Evolutionary conservation across 352 stramenopile species (phyloP).

Genomic region (Pythium rishiriense): DNA sequence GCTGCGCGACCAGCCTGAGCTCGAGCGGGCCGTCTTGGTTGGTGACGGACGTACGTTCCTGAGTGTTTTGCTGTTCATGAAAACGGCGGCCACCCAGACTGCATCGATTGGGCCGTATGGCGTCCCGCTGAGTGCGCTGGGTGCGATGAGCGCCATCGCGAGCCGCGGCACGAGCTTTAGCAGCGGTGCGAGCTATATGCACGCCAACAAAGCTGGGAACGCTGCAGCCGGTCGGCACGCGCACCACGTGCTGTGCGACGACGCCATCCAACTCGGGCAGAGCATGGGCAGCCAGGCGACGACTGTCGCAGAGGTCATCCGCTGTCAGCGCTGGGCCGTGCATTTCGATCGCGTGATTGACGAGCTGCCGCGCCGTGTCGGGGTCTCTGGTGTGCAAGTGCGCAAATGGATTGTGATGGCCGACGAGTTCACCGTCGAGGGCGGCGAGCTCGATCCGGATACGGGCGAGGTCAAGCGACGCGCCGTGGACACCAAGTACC

Average conservation of each 20-base stretch:
- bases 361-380: conserved; percentile 40
- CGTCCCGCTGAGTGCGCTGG: conserved; percentile 2
- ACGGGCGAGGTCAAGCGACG: conserved; percentile 59
- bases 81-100: conserved; percentile 36
- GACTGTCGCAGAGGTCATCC: conserved; percentile 63
- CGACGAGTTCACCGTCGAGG: conserved; percentile 61
- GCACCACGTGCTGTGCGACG: conserved; percentile 39
- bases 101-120: background rate
- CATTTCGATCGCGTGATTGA: conserved; percentile 74
- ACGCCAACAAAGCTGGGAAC: background rate
- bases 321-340: conserved; percentile 71
- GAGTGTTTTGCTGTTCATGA: conserved; percentile 79
- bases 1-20: conserved; percentile 53
- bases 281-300: conserved; percentile 29
- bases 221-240: background rate
- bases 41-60: conserved; percentile 71
- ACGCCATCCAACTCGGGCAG: conserved; percentile 34
- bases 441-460: conserved; percentile 69
- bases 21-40: conserved; percentile 67
- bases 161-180: conserved; percentile 22
- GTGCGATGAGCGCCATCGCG: background rate
- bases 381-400: conserved; percentile 62
- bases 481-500: conserved; percentile 69
- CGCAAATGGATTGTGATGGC: conserved; percentile 85
- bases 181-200: conserved; percentile 23